Conservation (phyloP, 306 rosid genomes). For the Cicer arietinum region DNA sequence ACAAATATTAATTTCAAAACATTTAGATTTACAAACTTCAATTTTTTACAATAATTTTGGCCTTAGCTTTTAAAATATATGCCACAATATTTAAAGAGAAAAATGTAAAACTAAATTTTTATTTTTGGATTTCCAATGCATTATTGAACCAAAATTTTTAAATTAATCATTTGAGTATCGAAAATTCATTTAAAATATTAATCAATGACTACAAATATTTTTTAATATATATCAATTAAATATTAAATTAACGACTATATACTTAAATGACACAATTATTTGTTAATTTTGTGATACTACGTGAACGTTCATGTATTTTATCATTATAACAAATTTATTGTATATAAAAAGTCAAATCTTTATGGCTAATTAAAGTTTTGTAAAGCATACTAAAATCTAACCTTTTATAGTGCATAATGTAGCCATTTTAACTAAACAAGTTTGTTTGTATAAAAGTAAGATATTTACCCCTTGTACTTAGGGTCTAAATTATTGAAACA, state of each 20-base stretch:
- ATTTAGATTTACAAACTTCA: neutral
- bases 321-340: neutral
- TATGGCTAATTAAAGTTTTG: neutral
- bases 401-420: neutral
- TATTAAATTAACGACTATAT: too few species aligned
- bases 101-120: too few species aligned
- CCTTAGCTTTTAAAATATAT: neutral
- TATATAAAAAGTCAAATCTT: neutral
- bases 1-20: neutral
- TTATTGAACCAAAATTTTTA: too few species aligned
- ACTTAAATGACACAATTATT: too few species aligned
- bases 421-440: neutral
- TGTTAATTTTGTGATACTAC: too few species aligned
- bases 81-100: neutral
- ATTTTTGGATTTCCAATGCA: too few species aligned
- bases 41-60: neutral
- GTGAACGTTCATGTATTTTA: rapidly evolving
- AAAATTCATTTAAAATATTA: too few species aligned
- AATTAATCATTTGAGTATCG: too few species aligned
- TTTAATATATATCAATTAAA: too few species aligned
- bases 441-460: constrained; percentile 7
- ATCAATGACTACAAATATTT: too few species aligned
- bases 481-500: constrained; percentile 17
- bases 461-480: constrained; percentile 1
- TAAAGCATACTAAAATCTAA: neutral